phyloP scores from a whole-genome alignment of 2,329 filamentous ascomycete species.

The Diaporthe ilicicola region DNA sequence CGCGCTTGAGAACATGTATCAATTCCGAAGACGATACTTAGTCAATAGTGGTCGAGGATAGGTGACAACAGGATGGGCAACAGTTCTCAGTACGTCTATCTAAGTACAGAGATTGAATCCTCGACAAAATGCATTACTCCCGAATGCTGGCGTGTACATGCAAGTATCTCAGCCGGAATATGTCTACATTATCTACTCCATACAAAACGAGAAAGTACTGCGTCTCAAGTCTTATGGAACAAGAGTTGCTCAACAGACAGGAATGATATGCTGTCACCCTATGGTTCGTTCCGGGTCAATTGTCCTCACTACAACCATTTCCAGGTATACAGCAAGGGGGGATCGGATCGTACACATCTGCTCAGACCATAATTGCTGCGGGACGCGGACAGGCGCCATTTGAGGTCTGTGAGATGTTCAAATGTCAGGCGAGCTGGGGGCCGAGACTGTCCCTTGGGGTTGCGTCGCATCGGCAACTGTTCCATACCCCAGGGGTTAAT shows the following conservation, averaged over 20 bases:
- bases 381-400: neutral
- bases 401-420: neutral
- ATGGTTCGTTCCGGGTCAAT: neutral
- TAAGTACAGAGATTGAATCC: too few relatives aligned
- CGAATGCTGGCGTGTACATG: too few relatives aligned
- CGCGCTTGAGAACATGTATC: too few relatives aligned
- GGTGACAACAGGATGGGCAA: too few relatives aligned
- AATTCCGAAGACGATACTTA: too few relatives aligned
- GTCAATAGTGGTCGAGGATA: too few relatives aligned
- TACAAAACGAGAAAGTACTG: neutral
- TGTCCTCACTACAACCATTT: neutral
- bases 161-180: too few relatives aligned
- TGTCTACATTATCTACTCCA: neutral
- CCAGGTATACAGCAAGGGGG: neutral
- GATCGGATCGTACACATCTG: conserved; percentile 2
- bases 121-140: too few relatives aligned
- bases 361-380: conserved; percentile 1
- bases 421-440: neutral
- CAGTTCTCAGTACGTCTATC: too few relatives aligned
- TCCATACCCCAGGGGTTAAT: conserved; percentile 1
- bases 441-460: neutral
- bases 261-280: neutral
- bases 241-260: neutral
- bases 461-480: neutral
- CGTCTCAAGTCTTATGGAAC: neutral